Conservation (phyloP, 805 yeast species). For the Schwanniomyces polymorphus region DNA sequence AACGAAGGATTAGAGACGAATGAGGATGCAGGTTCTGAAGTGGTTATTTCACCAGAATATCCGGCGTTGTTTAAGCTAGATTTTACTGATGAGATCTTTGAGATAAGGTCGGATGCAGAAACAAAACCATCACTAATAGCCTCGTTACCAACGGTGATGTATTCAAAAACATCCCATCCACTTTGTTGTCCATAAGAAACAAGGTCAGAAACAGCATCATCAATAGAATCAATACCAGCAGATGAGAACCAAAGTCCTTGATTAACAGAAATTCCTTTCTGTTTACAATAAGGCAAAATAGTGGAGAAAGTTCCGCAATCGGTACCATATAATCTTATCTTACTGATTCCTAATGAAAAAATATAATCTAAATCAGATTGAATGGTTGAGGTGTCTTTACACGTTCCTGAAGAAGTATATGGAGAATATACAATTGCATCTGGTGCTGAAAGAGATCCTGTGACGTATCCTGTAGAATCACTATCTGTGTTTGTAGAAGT, state of each 20-base stretch:
- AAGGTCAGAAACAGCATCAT: conserved; percentile 53
- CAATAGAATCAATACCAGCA: conserved; percentile 70
- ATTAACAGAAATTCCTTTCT: conserved; percentile 68
- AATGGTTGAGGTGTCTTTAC: conserved; percentile 62
- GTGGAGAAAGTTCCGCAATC: conserved; percentile 75
- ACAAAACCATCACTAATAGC: conserved; percentile 68
- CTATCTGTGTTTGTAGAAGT: conserved; percentile 12
- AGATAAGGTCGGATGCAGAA: conserved; percentile 59
- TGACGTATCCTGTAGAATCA: conserved; percentile 5
- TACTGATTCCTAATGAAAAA: conserved; percentile 57
- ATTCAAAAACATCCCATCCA: conserved; percentile 74
- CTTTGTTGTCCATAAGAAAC: conserved; percentile 48
- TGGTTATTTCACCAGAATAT: conserved; percentile 71
- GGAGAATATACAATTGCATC: conserved; percentile 75
- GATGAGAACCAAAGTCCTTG: conserved; percentile 84
- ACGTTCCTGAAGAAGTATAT: conserved; percentile 63
- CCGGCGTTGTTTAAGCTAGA: conserved; percentile 63
- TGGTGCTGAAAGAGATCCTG: conserved; percentile 38
- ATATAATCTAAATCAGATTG: conserved; percentile 59
- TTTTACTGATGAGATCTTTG: conserved; percentile 67
- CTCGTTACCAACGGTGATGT: conserved; percentile 85
- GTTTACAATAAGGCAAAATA: conserved; percentile 58
- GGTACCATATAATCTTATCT: conserved; percentile 79
- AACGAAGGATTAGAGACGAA: conserved; percentile 63
- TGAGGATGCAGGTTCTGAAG: conserved; percentile 87